These are phyloP conservation scores for Epipyxis sp. DNA, from an alignment of 108 stramenopile species.

Conservation along the genomic window DNA sequence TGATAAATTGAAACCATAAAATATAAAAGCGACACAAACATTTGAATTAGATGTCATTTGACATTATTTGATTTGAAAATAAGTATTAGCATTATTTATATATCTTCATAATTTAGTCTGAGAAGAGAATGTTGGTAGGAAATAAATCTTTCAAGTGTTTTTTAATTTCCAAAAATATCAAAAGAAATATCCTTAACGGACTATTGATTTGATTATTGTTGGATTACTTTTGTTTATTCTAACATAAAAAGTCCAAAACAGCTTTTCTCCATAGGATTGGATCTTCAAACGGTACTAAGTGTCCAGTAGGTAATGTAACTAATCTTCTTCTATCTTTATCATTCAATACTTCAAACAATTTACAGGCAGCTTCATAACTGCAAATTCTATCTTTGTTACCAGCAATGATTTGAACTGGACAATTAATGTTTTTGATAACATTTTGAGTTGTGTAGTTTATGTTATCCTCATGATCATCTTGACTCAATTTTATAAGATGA, in stretches of 20 bases:
- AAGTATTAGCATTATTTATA: too few species aligned
- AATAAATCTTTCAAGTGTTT: too few species aligned
- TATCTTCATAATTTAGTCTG: too few species aligned
- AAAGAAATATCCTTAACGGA: too few species aligned
- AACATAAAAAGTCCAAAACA: background rate
- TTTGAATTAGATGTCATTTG: too few species aligned
- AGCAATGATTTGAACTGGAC: constrained; percentile 28
- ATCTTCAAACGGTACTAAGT: constrained; percentile 8
- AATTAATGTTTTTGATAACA: background rate
- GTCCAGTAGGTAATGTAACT: constrained; percentile 4
- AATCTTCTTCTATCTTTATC: background rate
- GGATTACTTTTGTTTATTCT: too few species aligned
- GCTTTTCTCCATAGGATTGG: constrained; percentile 5
- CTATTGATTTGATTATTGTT: too few species aligned
- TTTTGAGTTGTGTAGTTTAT: background rate
- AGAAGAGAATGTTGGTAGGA: too few species aligned
- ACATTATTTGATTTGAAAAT: too few species aligned
- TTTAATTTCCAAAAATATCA: too few species aligned
- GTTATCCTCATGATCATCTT: background rate
- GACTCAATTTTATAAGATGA: constrained; percentile 2
- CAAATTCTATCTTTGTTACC: background rate
- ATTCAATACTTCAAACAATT: background rate
- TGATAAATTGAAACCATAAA: too few species aligned
- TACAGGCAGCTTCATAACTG: background rate
- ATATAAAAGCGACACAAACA: too few species aligned